These are phyloP conservation scores for Angomonas ambiguus DNA, from an alignment of 208 protist genomes.

Conservation along the genomic window DNA sequence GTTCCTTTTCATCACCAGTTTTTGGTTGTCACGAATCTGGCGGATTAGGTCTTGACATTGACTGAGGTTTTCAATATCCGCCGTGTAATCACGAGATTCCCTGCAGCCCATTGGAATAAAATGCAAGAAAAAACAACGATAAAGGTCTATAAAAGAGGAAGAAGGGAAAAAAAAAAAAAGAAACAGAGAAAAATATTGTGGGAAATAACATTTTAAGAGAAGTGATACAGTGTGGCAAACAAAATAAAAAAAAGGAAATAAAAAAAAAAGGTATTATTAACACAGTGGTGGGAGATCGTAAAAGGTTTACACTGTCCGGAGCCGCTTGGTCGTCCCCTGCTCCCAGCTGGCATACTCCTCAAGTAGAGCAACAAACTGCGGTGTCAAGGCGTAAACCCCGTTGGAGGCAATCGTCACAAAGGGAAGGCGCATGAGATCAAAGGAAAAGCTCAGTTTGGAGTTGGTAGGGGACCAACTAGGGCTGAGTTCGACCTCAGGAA, in stretches of 20 bases:
- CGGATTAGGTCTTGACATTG: neutral
- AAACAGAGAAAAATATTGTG: neutral
- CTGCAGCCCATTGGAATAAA: too few relatives aligned
- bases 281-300: too few relatives aligned
- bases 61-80: too few relatives aligned
- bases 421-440: conserved; percentile 83
- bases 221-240: neutral
- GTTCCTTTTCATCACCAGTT: neutral
- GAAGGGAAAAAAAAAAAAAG: neutral
- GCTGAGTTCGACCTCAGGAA: too few relatives aligned
- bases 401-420: conserved; percentile 44
- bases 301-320: conserved; percentile 20
- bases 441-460: conserved; percentile 46
- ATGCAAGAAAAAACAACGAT: too few relatives aligned
- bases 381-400: conserved; percentile 29
- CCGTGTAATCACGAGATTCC: too few relatives aligned
- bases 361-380: conserved; percentile 58
- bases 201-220: neutral
- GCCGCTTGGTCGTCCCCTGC: conserved; percentile 60
- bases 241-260: conserved; percentile 2
- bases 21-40: neutral
- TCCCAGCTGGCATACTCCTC: conserved; percentile 88
- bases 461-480: neutral
- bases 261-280: neutral
- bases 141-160: conserved; percentile 15